Conservation (phyloP, 2,329 filamentous ascomycete species). For the Tolypocladium tropicale region DNA sequence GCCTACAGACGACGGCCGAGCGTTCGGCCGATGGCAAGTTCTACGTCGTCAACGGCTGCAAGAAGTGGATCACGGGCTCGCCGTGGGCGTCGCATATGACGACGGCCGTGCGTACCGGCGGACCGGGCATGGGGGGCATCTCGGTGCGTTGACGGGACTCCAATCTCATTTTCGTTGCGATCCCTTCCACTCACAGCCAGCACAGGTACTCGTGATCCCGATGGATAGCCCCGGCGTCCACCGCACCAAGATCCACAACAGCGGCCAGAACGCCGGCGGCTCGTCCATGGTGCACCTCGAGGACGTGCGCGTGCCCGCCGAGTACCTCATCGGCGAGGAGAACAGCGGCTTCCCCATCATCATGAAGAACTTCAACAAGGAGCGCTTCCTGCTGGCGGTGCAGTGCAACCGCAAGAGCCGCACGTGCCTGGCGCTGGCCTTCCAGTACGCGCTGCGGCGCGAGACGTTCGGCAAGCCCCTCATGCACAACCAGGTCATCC, state of each 20-base stretch:
- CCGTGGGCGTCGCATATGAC: conserved; percentile 52
- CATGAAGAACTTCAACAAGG: conserved; percentile 47
- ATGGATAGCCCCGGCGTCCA: conserved; percentile 37
- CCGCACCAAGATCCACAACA: conserved; percentile 46
- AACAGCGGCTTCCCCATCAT: conserved; percentile 46
- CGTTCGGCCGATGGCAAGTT: conserved; percentile 39
- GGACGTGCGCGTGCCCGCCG: conserved; percentile 39
- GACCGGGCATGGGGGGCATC: conserved; percentile 39
- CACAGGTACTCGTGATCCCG: conserved; percentile 49
- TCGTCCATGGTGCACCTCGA: conserved; percentile 46
- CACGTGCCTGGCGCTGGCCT: conserved; percentile 42
- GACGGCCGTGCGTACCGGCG: conserved; percentile 50
- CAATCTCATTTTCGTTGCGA: too few relatives aligned
- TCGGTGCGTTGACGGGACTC: too few relatives aligned
- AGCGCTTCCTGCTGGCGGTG: conserved; percentile 48
- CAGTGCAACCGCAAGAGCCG: conserved; percentile 47
- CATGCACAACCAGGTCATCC: conserved; percentile 48
- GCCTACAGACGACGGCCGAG: conserved; percentile 48
- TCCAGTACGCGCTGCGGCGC: conserved; percentile 37
- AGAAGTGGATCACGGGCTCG: conserved; percentile 59
- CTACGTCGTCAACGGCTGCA: conserved; percentile 56
- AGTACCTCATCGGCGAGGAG: conserved; percentile 33
- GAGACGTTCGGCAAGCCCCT: conserved; percentile 50
- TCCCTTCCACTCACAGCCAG: too few relatives aligned
- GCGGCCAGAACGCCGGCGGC: conserved; percentile 56